Percentiles rank a stretch among this genome's conserved stretches.
Evolutionary conservation across 1,284 basidiomycete species (phyloP).

Genomic region (Somion occarium): DNA sequence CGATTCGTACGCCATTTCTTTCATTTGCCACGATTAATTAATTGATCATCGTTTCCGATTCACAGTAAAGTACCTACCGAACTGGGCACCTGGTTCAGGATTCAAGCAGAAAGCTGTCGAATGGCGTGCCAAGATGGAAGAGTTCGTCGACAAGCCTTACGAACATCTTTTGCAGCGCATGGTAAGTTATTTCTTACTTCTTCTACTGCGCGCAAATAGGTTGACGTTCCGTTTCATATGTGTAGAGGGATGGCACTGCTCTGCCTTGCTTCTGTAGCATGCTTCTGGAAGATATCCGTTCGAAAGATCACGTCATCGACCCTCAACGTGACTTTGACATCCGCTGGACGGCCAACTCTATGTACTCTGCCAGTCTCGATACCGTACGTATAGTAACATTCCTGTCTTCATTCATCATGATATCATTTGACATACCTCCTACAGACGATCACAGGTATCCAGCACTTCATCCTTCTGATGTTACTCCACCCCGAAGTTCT

Average conservation of each 20-base stretch:
- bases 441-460: constrained; percentile 35
- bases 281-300: constrained; percentile 39
- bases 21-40: neutral
- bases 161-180: constrained; percentile 52
- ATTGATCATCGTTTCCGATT: neutral
- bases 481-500: constrained; percentile 37
- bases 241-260: constrained; percentile 47
- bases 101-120: constrained; percentile 42
- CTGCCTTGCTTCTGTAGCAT: constrained; percentile 59
- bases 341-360: constrained; percentile 71
- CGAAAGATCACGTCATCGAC: constrained; percentile 20
- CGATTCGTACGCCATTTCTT: constrained; percentile 29
- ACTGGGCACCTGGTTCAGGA: constrained; percentile 31
- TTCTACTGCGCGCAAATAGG: neutral
- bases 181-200: constrained; percentile 30
- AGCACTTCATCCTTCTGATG: constrained; percentile 42
- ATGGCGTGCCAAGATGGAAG: constrained; percentile 66
- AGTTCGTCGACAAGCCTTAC: constrained; percentile 63
- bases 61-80: constrained; percentile 28
- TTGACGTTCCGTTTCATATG: neutral
- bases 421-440: neutral
- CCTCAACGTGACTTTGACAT: constrained; percentile 53
- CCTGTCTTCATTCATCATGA: neutral
- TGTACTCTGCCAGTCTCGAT: constrained; percentile 61
- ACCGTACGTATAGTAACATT: constrained; percentile 37